phyloP scores from a whole-genome alignment of 2,329 filamentous ascomycete species.

The Laburnicola sp. region DNA sequence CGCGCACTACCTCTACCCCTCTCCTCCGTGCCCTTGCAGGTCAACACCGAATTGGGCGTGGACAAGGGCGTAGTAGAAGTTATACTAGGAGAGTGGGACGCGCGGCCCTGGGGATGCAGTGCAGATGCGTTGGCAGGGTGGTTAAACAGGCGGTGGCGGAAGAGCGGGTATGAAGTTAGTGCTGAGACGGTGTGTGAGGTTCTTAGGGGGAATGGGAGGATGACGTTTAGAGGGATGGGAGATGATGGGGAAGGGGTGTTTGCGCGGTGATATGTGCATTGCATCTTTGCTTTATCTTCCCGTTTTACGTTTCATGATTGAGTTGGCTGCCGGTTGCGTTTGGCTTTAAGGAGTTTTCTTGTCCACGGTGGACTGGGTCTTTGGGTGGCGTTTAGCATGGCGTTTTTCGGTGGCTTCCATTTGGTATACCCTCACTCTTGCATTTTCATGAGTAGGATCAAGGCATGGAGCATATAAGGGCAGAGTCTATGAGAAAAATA shows the following conservation, averaged over 20 bases:
- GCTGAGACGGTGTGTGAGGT: conserved; percentile 43
- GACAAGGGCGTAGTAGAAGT: conserved; percentile 40
- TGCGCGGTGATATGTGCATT: too few relatives aligned
- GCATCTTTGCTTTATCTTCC: too few relatives aligned
- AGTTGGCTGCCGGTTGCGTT: too few relatives aligned
- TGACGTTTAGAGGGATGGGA: conserved; percentile 41
- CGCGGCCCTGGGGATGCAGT: conserved; percentile 33
- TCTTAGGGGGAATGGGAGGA: conserved; percentile 37
- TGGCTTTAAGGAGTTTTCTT: too few relatives aligned
- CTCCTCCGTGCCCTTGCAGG: conserved; percentile 31
- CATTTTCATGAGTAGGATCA: too few relatives aligned
- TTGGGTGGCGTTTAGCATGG: too few relatives aligned
- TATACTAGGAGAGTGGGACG: conserved; percentile 42
- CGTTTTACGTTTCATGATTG: too few relatives aligned
- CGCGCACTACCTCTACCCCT: conserved; percentile 38
- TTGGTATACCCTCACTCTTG: too few relatives aligned
- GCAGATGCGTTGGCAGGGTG: conserved; percentile 41
- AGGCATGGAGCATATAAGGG: too few relatives aligned
- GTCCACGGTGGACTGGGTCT: too few relatives aligned
- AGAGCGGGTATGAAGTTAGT: conserved; percentile 40
- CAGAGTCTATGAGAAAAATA: too few relatives aligned
- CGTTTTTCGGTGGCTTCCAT: too few relatives aligned
- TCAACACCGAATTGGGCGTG: conserved; percentile 32
- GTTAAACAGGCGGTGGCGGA: conserved; percentile 40
- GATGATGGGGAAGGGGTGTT: conserved; percentile 42